Base-by-base conservation (phyloP, 2,329 filamentous ascomycete genomes). In the Rosellinia necatrix region DNA sequence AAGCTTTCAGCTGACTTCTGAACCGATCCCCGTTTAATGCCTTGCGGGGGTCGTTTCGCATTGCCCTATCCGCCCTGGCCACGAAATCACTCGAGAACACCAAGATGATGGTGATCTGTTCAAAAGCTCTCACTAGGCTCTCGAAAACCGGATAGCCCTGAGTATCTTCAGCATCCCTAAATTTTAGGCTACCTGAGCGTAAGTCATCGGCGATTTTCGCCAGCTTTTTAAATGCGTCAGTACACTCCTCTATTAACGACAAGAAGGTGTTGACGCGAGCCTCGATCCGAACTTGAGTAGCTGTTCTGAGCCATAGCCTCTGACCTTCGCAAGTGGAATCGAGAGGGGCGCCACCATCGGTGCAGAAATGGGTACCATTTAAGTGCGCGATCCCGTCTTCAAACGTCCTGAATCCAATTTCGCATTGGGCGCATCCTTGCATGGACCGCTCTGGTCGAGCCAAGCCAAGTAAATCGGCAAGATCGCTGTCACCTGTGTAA, bases 81-180 rank as follows among this genome's bases (percentile, higher is more conserved):
- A 47, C 46, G 13, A 37, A 47, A 13, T 37, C 34, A 9, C 41
- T 37, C 6, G 43, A 42, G 13, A 38, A 37, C 19, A 38, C 27
- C 24, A 57, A 22, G 17, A 57, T 44, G 7, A 49, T 29, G 5
- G 40, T 37, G 15, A 57, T 32, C 9, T 38, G 41, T 30, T 53
- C 54, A 37, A 57, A 57, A 22, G 48, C 54, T 37, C 25, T 52
- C 38, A 57, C 54, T 12, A 57, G 49, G 15, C 47, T 57, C 48
- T 41, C 48, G 24, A 57, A 42, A 2, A 57, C 41, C 3, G 54
- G 54, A 52, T 57, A 57, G n/a, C 49, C 42, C 8, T 48, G 27
- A 3, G 6, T 24, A 5, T 34, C 35, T 21, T 30, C 48, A 15
- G 41, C 13, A 21, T 32, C 13, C 0, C 19, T 30, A 15, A n/a